These are phyloP conservation scores for Aspergillus coremiiformis DNA, from an alignment of 495 filamentous ascomycete genomes.

Conservation along the genomic window DNA sequence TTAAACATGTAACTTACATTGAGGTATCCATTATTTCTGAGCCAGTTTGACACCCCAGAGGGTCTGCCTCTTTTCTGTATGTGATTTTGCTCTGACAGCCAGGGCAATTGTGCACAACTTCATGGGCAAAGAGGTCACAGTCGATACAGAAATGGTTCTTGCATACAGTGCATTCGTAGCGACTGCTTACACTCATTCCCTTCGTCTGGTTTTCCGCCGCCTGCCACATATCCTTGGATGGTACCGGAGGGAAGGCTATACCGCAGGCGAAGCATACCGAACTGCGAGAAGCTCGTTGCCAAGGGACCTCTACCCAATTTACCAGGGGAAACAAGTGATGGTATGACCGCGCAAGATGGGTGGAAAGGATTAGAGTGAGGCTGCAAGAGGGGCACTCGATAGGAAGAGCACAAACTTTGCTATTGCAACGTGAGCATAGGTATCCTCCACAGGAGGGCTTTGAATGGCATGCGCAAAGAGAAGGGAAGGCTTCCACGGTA, in stretches of 20 bases:
- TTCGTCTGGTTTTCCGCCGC: constrained; percentile 30
- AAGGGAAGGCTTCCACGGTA: constrained; percentile 62
- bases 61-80: constrained; percentile 1
- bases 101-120: constrained; percentile 90
- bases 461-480: constrained; percentile 89
- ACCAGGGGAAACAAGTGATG: constrained; percentile 90
- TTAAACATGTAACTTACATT: constrained; percentile 2
- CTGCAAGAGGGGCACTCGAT: constrained; percentile 85
- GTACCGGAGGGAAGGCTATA: constrained; percentile 43
- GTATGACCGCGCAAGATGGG: constrained; percentile 88
- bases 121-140: constrained; percentile 91
- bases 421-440: constrained; percentile 77
- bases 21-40: constrained; percentile 31
- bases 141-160: constrained; percentile 92
- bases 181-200: constrained; percentile 74
- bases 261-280: constrained; percentile 45
- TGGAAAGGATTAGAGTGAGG: constrained; percentile 91
- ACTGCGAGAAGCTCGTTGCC: constrained; percentile 54
- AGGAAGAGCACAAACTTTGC: constrained; percentile 88
- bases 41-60: constrained; percentile 1
- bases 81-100: constrained; percentile 67
- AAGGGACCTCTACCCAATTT: constrained; percentile 86
- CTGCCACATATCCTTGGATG: constrained; percentile 34
- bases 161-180: constrained; percentile 84
- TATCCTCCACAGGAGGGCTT: constrained; percentile 83